Base-by-base conservation (phyloP, 2,329 filamentous ascomycete genomes). In the Phaeosphaeria sp. region DNA sequence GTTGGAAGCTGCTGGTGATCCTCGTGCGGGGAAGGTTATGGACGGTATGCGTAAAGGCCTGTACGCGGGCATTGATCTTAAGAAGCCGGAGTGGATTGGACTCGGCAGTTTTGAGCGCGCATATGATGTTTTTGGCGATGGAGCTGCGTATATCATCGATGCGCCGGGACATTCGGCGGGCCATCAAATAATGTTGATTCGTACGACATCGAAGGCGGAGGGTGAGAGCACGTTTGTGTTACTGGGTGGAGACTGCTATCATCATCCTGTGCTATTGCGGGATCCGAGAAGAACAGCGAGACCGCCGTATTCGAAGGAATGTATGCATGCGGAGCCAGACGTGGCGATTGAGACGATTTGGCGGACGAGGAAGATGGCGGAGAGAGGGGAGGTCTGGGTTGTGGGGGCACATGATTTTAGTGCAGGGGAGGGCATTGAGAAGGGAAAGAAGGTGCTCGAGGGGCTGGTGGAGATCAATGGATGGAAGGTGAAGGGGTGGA, bases 161-260 rank as follows among this genome's bases (percentile, higher is more conserved):
- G 78, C 79, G 0, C 84, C 84, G 0, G 84, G 84, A 0, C 83
- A 86, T 62, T 70, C 84, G 0, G 75, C 80, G 13, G 84, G 84
- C 0, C 84, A 86, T 61, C 71, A 84, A 15, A 85, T 74, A 71
- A 68, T 75, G 68, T 62, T 76, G 22, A 46, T 74, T 2, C 53
- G 72, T 2, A 68, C 67, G 0, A 71, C 61, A 21, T 54, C 50
- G 1, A 54, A 46, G 9, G n/a, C 18, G 10, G 20, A 20, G 18
- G 43, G 55, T 1, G 59, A 63, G 0, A 63, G 64, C 22, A 64
- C 68, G 1, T 75, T 74, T 49, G 71, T 74, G 10, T 50, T 76
- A 30, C 47, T 76, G 21, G 72, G 69, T 9, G 73, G 73, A 1
- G 73, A 76, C 46, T 69, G 68, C 42, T 74, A 69, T 43, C 73